Evolutionary conservation across 331 rosid genomes (phyloP), one percentile per base, ranked within the genome.

Genomic region (Malus hybrid): DNA sequence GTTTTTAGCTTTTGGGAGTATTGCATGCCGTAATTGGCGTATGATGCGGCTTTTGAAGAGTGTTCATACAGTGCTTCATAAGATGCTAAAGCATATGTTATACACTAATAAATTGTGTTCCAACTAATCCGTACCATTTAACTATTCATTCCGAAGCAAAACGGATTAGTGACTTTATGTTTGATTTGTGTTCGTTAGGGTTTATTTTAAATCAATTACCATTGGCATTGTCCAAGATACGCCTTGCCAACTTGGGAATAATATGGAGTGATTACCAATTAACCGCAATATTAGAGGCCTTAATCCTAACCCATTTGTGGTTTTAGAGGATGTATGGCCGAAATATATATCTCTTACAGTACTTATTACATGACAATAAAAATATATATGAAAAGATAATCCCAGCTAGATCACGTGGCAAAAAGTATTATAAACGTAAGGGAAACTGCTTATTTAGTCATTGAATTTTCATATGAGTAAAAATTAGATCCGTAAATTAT

Each of bases 1-100:
- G 15, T 8, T 16, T 10, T 62, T 8, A 33, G 9, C 77, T 42
- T 69, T 74, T 69, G 19, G 29, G 60, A 34, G 73, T 36, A 50
- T 69, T 54, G 5, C 27, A 65, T 71, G 83, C 77, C 85, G 86
- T 70, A 83, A 88, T 83, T 77, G 78, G 77, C 80, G 86, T 59
- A 74, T 67, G 46, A 6, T 67, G 57, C 4, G 24, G 46, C 62
- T 34, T 65, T 71, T 54, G 48, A 20, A 22, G 19, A 24, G 67
- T 72, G 67, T 72, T 72, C 56, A 57, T 39, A 67, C 67, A 33
- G 48, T 34, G 67, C 31, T 16, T 14, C 36, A 46, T 13, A 64
- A 46, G 28, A 20, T 69, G 61, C 20, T 46, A 11, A 29, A 44
- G 16, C 16, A 59, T 24, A 18, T 0, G 6, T 16, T 15, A 3